phyloP scores from a whole-genome alignment of 2,329 filamentous ascomycete species.

The Colletotrichum melonis region DNA sequence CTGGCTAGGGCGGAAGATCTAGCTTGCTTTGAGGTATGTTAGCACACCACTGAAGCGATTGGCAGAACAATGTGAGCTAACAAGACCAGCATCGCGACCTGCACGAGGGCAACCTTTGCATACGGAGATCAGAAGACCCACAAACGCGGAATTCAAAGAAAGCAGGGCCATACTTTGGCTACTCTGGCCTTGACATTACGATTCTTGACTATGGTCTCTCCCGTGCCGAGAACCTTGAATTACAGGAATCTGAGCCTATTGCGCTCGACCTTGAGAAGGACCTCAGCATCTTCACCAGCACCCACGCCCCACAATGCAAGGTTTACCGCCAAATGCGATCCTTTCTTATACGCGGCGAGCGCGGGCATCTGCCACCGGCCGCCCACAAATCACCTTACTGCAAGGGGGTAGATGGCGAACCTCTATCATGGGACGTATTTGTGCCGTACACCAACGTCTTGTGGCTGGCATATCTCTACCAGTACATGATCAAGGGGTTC shows the following conservation, averaged over 20 bases:
- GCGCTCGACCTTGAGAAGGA: slow-evolving; percentile 72
- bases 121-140: slow-evolving; percentile 56
- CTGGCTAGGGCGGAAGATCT: slow-evolving; percentile 69
- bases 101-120: slow-evolving; percentile 74
- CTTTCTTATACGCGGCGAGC: slow-evolving; percentile 63
- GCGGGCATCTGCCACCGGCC: slow-evolving; percentile 60
- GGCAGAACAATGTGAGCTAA: background rate
- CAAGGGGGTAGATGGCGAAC: slow-evolving; percentile 47
- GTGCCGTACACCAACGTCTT: slow-evolving; percentile 73
- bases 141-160: slow-evolving; percentile 44
- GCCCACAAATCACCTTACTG: slow-evolving; percentile 59
- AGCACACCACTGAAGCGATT: background rate
- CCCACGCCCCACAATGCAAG: slow-evolving; percentile 68
- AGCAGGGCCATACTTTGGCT: slow-evolving; percentile 60
- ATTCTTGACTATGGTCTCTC: slow-evolving; percentile 75
- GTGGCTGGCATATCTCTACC: slow-evolving; percentile 72
- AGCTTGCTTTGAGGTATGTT: slow-evolving; percentile 67
- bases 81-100: slow-evolving; percentile 68
- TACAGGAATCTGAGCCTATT: slow-evolving; percentile 48
- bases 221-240: slow-evolving; percentile 59
- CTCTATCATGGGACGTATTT: slow-evolving; percentile 65
- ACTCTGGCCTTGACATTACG: slow-evolving; percentile 71
- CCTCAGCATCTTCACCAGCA: slow-evolving; percentile 69
- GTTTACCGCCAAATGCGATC: slow-evolving; percentile 74
- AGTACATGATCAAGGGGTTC: slow-evolving; percentile 62